phyloP scores from a whole-genome alignment of 2,329 filamentous ascomycete species.

The Penicillium frequentans region DNA sequence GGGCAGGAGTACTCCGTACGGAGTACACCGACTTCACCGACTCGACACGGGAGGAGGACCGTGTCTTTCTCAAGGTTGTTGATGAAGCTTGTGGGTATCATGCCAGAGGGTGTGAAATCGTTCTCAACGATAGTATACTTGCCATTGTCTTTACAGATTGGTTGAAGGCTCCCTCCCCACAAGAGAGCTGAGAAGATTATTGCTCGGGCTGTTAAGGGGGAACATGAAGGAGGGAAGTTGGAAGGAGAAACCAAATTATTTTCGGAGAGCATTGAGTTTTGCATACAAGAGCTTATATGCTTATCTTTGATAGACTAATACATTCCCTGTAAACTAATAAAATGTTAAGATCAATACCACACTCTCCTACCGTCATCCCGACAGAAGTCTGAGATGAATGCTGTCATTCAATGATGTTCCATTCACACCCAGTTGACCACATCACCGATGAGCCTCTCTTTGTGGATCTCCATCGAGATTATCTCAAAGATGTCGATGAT shows the following conservation, averaged over 20 bases:
- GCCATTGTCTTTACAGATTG: too few relatives aligned
- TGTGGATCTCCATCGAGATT: conserved; percentile 31
- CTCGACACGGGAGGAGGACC: not conserved
- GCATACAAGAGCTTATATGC: too few relatives aligned
- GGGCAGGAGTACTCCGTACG: not conserved
- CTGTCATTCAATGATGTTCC: not conserved
- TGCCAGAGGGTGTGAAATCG: too few relatives aligned
- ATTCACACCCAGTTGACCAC: not conserved
- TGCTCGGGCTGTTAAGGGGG: too few relatives aligned
- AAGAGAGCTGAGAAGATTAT: too few relatives aligned
- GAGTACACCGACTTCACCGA: not conserved
- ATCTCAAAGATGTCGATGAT: conserved; percentile 25
- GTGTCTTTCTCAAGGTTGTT: not conserved
- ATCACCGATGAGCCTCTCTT: conserved; percentile 21
- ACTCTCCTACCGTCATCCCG: not conserved
- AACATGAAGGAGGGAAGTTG: too few relatives aligned
- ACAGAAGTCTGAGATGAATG: not conserved
- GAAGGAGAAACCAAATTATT: too few relatives aligned
- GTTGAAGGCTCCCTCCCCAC: too few relatives aligned
- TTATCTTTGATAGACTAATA: not conserved
- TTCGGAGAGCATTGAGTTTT: too few relatives aligned
- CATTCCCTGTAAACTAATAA: not conserved
- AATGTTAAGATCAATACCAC: not conserved
- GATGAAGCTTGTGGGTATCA: not conserved
- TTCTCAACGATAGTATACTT: too few relatives aligned